A percentile compares a stretch with the other conserved stretches of the same genome.
These are phyloP conservation scores for Sclerotinia minor DNA, from an alignment of 2,329 filamentous ascomycete species.

Conservation along the genomic window DNA sequence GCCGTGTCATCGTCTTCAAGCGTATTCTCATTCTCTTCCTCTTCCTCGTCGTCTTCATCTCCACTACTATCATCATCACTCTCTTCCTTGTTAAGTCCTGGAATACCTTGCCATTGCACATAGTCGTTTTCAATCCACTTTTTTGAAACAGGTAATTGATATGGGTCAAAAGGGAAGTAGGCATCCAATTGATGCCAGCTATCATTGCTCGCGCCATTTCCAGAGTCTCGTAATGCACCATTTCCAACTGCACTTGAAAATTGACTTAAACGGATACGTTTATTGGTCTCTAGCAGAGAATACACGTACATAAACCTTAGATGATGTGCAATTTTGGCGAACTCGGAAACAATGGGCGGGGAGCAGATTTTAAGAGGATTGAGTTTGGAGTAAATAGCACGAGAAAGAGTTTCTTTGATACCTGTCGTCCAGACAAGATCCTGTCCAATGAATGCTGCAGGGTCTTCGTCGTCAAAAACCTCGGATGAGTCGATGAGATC, in stretches of 20 bases:
- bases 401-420: slow-evolving; percentile 71
- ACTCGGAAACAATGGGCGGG: slow-evolving; percentile 85
- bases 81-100: slow-evolving; percentile 63
- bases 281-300: slow-evolving; percentile 86
- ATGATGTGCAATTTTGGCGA: slow-evolving; percentile 82
- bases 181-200: slow-evolving; percentile 83
- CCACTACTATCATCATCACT: slow-evolving; percentile 54
- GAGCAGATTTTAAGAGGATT: slow-evolving; percentile 96
- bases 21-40: slow-evolving; percentile 26
- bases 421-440: slow-evolving; percentile 77
- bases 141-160: slow-evolving; percentile 83
- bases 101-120: slow-evolving; percentile 74
- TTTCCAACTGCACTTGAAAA: slow-evolving; percentile 58
- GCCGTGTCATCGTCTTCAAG: slow-evolving; percentile 33
- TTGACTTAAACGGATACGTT: slow-evolving; percentile 77
- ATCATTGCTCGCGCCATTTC: slow-evolving; percentile 61
- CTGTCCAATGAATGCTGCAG: slow-evolving; percentile 60
- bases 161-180: slow-evolving; percentile 97
- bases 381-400: slow-evolving; percentile 81
- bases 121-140: slow-evolving; percentile 87
- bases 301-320: slow-evolving; percentile 89
- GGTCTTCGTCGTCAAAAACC: slow-evolving; percentile 60
- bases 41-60: slow-evolving; percentile 38
- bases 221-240: slow-evolving; percentile 51
- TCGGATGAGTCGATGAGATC: slow-evolving; percentile 70